Evolutionary conservation across 345 rosid species (phyloP).

Genomic region (Linum trigynum): DNA sequence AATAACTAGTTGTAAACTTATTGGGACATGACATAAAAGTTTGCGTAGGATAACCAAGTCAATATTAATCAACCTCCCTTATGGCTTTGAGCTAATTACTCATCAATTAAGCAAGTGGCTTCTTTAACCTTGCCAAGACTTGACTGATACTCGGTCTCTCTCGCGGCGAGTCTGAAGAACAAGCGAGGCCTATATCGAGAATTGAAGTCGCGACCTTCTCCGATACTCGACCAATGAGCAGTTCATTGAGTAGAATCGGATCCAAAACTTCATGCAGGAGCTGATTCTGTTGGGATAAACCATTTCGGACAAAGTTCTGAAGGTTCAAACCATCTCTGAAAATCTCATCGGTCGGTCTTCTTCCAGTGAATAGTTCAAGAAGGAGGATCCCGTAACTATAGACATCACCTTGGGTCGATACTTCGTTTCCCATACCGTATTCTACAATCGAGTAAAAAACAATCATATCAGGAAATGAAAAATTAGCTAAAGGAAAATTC

Average conservation of each 20-base stretch:
- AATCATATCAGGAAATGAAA: background rate
- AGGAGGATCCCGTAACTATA: background rate
- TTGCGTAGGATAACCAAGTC: no score
- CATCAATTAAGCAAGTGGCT: no score
- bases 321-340: background rate
- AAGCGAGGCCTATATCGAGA: no score
- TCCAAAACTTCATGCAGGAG: background rate
- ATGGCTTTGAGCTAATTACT: no score
- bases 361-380: background rate
- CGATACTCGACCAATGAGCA: background rate
- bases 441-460: background rate
- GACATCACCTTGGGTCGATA: background rate
- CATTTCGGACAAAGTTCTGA: background rate
- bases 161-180: no score
- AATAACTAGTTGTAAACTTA: no score
- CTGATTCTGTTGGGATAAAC: background rate
- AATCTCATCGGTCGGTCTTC: background rate
- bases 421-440: background rate
- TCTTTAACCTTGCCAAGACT: no score
- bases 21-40: no score
- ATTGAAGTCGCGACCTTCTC: no score
- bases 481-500: background rate
- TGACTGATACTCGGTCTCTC: no score
- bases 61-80: no score
- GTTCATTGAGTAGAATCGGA: background rate